These are phyloP conservation scores for Termitomyces eurrhizus DNA, from an alignment of 768 basidiomycete genomes.

Conservation along the genomic window DNA sequence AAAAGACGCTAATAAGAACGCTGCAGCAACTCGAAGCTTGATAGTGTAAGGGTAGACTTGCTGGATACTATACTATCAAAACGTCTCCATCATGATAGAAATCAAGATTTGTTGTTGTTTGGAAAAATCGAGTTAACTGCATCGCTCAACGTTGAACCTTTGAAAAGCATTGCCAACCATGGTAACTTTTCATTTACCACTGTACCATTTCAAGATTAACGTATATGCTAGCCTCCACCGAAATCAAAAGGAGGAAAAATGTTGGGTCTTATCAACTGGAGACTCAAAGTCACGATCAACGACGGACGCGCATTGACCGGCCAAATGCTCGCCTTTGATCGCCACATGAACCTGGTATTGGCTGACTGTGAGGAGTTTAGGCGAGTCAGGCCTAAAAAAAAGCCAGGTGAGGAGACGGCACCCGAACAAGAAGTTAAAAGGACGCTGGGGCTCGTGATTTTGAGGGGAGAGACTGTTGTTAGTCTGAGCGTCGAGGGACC, in stretches of 20 bases:
- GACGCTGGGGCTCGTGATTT: constrained; percentile 91
- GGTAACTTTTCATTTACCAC: constrained; percentile 31
- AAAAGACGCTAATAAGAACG: not conserved
- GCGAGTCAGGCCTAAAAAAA: constrained; percentile 88
- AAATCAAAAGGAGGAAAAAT: constrained; percentile 99
- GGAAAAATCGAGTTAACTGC: constrained; percentile 11
- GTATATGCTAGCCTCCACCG: constrained; percentile 71
- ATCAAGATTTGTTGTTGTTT: constrained; percentile 24
- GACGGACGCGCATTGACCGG: constrained; percentile 94
- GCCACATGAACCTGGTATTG: constrained; percentile 98
- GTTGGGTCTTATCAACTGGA: constrained; percentile 96
- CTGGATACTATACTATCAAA: not conserved
- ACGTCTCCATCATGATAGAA: not conserved
- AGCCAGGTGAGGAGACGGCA: constrained; percentile 73
- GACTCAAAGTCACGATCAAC: constrained; percentile 95
- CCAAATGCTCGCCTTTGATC: constrained; percentile 99
- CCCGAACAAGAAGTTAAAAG: constrained; percentile 94
- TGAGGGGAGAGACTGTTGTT: constrained; percentile 95
- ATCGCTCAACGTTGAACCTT: constrained; percentile 15
- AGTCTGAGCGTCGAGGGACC: constrained; percentile 94
- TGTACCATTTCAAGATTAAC: constrained; percentile 7
- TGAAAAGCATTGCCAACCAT: constrained; percentile 43
- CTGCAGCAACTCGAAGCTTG: not conserved
- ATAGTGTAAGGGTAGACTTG: not conserved
- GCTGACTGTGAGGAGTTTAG: constrained; percentile 99